Evolutionary conservation across 2,329 filamentous ascomycete species (phyloP).

Genomic region (Graphilbum sp.): DNA sequence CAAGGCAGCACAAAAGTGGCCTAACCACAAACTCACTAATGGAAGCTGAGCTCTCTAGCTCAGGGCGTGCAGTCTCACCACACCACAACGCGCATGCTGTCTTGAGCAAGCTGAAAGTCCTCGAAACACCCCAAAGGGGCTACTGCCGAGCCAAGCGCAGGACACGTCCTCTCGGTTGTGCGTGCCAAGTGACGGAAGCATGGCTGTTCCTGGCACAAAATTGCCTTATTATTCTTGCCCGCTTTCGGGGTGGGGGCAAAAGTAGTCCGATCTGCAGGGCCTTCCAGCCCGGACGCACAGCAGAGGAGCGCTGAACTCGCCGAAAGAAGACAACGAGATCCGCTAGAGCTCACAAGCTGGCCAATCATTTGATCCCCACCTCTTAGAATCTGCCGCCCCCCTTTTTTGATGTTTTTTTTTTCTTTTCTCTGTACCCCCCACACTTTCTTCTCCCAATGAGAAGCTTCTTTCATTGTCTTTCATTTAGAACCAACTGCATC

Average conservation of each 20-base stretch:
- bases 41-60: too few relatives aligned
- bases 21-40: too few relatives aligned
- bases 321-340: background rate
- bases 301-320: conserved; percentile 5
- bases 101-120: background rate
- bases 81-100: too few relatives aligned
- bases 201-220: too few relatives aligned
- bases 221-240: background rate
- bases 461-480: too few relatives aligned
- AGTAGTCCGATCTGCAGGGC: background rate
- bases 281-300: conserved; percentile 2
- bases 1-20: background rate
- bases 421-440: background rate
- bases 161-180: too few relatives aligned
- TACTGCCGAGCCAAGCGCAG: too few relatives aligned
- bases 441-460: too few relatives aligned
- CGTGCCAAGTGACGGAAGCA: too few relatives aligned
- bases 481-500: too few relatives aligned
- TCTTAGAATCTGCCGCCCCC: background rate
- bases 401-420: background rate
- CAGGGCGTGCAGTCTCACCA: too few relatives aligned
- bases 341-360: background rate
- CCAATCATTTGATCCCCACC: conserved; percentile 3
- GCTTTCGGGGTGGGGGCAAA: too few relatives aligned
- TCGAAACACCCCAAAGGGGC: background rate